Percentiles rank a stretch among this genome's conserved stretches.
Conservation (phyloP, 768 basidiomycete species). For the Mycena rebaudengoi region DNA sequence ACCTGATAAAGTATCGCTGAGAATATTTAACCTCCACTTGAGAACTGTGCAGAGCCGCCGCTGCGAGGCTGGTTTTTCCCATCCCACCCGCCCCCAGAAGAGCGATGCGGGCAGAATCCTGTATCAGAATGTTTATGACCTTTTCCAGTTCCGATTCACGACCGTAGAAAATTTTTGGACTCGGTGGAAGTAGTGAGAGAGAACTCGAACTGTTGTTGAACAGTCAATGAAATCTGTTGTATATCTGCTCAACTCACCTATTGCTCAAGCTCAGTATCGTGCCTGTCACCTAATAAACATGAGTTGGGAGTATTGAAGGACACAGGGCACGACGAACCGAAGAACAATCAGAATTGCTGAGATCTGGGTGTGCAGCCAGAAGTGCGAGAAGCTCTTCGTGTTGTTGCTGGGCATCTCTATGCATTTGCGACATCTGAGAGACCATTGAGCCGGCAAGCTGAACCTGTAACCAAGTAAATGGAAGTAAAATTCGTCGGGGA, state of each 20-base stretch:
- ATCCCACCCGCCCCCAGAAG: constrained; percentile 4
- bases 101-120: background rate
- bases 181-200: background rate
- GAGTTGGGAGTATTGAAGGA: background rate
- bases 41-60: background rate
- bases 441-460: background rate
- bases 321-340: background rate
- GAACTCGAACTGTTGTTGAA: background rate
- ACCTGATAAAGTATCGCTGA: background rate
- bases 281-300: background rate
- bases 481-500: background rate
- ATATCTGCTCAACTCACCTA: too few species aligned
- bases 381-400: background rate
- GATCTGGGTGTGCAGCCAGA: background rate
- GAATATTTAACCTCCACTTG: background rate
- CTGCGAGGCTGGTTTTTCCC: constrained; percentile 9
- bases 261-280: background rate
- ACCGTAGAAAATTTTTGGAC: constrained; percentile 6
- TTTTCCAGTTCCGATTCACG: background rate
- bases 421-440: background rate
- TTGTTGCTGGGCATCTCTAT: background rate
- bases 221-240: background rate
- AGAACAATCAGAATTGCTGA: background rate
- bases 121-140: background rate
- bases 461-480: background rate